Conservation (phyloP, 306 rosid genomes). For the Dicorynia guianensis region DNA sequence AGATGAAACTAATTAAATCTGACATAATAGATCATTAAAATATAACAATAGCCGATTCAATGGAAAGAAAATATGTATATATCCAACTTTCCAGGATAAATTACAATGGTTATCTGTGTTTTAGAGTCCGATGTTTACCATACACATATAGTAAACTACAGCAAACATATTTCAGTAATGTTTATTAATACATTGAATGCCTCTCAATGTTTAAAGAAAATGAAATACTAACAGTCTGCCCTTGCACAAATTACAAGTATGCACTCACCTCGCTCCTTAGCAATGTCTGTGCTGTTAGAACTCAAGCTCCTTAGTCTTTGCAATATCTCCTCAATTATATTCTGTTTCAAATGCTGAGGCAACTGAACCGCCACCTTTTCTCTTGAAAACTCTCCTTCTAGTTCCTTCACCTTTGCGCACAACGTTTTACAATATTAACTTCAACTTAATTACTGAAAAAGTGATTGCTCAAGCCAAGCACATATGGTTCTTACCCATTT, state of each 20-base stretch:
- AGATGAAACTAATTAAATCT: not conserved
- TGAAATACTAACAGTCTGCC: not conserved
- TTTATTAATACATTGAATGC: conserved; percentile 1
- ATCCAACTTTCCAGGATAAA: not conserved
- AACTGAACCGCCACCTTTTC: conserved; percentile 56
- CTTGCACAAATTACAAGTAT: conserved; percentile 9
- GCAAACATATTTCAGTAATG: no score
- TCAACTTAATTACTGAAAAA: conserved; percentile 29
- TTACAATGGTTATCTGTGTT: not conserved
- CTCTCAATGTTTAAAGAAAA: not conserved
- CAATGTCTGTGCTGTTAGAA: conserved; percentile 44
- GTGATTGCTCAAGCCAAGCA: conserved; percentile 8
- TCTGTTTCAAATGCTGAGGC: conserved; percentile 75
- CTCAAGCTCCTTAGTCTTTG: conserved; percentile 65
- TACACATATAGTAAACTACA: not conserved
- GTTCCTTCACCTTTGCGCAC: conserved; percentile 67
- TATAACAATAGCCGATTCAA: no score
- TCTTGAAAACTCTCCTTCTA: conserved; percentile 62
- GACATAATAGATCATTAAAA: no score
- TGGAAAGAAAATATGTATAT: no score
- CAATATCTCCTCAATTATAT: conserved; percentile 69
- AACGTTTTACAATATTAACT: conserved; percentile 34
- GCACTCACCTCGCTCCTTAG: conserved; percentile 75
- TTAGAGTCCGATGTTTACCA: not conserved
- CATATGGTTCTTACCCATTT: conserved; percentile 65